Percentiles rank a stretch among this genome's conserved stretches.
Evolutionary conservation across 257 asterid genomes (phyloP).

Genomic region (Parsonsia alboflavescens): DNA sequence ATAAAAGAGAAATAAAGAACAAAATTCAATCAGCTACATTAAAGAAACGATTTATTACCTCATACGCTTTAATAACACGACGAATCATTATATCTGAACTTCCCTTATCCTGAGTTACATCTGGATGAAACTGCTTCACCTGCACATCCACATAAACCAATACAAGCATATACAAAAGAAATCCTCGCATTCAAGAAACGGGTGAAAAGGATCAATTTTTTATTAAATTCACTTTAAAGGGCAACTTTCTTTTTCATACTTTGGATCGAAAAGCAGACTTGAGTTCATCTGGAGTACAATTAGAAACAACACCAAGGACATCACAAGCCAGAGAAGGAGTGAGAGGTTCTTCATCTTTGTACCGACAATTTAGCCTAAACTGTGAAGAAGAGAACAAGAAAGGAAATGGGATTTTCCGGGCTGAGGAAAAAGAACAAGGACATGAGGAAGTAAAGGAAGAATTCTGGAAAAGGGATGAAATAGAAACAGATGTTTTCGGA

Average conservation of each 20-base stretch:
- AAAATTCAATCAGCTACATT: neutral
- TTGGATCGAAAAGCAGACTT: conserved; percentile 85
- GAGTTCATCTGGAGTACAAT: conserved; percentile 54
- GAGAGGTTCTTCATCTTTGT: conserved; percentile 29
- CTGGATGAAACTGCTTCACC: conserved; percentile 91
- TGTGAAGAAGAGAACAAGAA: conserved; percentile 21
- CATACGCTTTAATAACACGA: conserved; percentile 78
- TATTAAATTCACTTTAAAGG: neutral
- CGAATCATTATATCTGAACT: conserved; percentile 69
- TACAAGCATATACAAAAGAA: neutral
- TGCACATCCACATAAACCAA: conserved; percentile 17
- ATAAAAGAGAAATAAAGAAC: neutral
- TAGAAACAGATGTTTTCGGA: conserved; percentile 4
- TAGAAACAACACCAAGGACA: conserved; percentile 64
- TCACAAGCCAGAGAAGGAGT: conserved; percentile 50
- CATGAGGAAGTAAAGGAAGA: conserved; percentile 16
- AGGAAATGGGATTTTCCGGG: conserved; percentile 9
- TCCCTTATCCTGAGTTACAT: conserved; percentile 44
- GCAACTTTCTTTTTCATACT: conserved; percentile 26
- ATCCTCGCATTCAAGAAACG: neutral
- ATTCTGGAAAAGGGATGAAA: conserved; percentile 15
- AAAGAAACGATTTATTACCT: conserved; percentile 36
- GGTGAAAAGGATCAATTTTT: neutral
- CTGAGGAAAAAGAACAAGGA: conserved; percentile 12
- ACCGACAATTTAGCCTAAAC: conserved; percentile 27